These are phyloP conservation scores for Cercospora brassicicola DNA, from an alignment of 2,329 filamentous ascomycete species.

Conservation along the genomic window DNA sequence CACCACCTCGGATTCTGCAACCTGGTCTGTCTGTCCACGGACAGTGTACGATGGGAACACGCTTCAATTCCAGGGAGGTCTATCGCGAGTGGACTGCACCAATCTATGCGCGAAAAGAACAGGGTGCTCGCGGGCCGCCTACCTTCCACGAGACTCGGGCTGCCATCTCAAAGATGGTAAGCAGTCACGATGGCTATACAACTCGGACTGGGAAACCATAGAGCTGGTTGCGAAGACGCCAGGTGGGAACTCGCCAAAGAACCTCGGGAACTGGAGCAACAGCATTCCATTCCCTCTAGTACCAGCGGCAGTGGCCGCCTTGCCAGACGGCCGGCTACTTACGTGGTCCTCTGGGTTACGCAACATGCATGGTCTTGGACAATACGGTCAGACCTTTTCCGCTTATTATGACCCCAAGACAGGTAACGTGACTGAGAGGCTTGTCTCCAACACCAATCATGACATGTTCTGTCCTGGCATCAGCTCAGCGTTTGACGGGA, in stretches of 20 bases:
- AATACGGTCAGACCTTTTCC: background rate
- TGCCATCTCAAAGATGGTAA: background rate
- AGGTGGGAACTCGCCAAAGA: background rate
- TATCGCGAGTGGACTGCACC: background rate
- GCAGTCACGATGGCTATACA: background rate
- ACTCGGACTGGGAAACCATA: background rate
- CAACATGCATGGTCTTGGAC: background rate
- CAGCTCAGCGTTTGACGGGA: background rate
- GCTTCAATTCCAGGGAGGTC: background rate
- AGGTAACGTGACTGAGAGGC: background rate
- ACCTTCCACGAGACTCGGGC: background rate
- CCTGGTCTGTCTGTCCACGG: background rate
- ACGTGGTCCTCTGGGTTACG: background rate
- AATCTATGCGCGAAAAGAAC: background rate
- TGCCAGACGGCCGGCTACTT: background rate
- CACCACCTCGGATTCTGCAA: background rate
- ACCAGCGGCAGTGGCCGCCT: background rate
- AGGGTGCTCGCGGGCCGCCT: background rate
- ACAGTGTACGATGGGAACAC: background rate
- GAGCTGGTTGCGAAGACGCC: background rate
- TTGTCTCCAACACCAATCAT: background rate
- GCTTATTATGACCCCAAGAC: background rate
- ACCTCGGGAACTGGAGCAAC: background rate
- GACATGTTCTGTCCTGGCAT: background rate
- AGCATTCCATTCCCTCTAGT: background rate